These are phyloP conservation scores for Ogataea philodendri DNA, from an alignment of 805 yeast genomes.

Conservation along the genomic window DNA sequence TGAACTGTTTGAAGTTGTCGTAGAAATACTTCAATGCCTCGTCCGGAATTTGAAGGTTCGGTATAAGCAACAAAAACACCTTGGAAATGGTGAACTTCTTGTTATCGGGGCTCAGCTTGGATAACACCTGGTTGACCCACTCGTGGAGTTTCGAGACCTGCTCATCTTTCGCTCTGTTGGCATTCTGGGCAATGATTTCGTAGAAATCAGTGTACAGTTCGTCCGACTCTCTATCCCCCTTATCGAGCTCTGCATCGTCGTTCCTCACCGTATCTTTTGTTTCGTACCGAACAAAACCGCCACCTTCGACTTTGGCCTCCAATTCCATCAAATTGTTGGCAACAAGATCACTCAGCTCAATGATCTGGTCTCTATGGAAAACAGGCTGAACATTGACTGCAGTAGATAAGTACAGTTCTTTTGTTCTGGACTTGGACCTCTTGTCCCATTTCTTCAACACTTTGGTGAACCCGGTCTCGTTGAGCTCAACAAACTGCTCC, in stretches of 20 bases:
- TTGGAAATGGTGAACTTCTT: constrained; percentile 56
- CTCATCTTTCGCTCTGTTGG: constrained; percentile 38
- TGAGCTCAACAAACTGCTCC: constrained; percentile 91
- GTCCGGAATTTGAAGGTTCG: constrained; percentile 65
- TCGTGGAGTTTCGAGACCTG: constrained; percentile 30
- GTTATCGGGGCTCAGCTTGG: constrained; percentile 40
- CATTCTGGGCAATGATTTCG: constrained; percentile 34
- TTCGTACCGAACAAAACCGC: constrained; percentile 30
- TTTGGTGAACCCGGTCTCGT: constrained; percentile 94
- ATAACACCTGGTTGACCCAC: constrained; percentile 44
- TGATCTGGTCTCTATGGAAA: constrained; percentile 84
- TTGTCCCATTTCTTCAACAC: constrained; percentile 98
- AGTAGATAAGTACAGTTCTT: constrained; percentile 84
- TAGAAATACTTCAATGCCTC: constrained; percentile 50
- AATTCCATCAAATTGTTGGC: constrained; percentile 67
- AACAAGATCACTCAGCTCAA: constrained; percentile 75
- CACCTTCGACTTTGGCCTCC: constrained; percentile 60
- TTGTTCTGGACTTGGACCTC: constrained; percentile 89
- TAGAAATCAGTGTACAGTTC: constrained; percentile 69
- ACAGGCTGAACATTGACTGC: constrained; percentile 97
- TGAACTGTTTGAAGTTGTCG: constrained; percentile 46
- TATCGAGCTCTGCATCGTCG: constrained; percentile 4
- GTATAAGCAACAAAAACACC: constrained; percentile 67
- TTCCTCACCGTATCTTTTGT: constrained; percentile 9
- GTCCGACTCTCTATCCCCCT: constrained; percentile 47